Evolutionary conservation across 257 asterid genomes (phyloP).

Genomic region (Scutellaria minor): DNA sequence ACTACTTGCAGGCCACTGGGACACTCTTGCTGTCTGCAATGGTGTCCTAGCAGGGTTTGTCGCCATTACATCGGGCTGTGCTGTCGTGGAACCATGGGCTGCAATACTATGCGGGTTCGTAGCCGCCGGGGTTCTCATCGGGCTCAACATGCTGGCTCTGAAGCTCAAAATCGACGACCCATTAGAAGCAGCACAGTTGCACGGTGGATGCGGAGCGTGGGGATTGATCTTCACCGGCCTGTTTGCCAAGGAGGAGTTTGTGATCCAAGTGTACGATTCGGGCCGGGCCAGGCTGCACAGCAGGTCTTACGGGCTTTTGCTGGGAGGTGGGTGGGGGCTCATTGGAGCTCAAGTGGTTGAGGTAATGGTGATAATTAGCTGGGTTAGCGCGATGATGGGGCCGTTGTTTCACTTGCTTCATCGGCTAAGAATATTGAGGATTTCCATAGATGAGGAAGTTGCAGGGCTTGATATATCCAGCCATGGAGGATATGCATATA

Average conservation of each 20-base stretch:
- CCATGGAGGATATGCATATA: slow-evolving; percentile 72
- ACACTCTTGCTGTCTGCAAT: slow-evolving; percentile 46
- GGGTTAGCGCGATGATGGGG: slow-evolving; percentile 76
- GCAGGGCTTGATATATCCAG: slow-evolving; percentile 71
- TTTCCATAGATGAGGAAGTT: slow-evolving; percentile 59
- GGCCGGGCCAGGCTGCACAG: too few relatives aligned
- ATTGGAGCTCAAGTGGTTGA: slow-evolving; percentile 63
- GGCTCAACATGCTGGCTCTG: slow-evolving; percentile 51
- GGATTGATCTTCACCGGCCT: too few relatives aligned
- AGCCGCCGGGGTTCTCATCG: slow-evolving; percentile 65
- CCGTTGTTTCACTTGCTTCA: slow-evolving; percentile 62
- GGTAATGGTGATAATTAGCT: slow-evolving; percentile 45
- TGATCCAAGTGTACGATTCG: too few relatives aligned
- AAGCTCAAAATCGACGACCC: too few relatives aligned
- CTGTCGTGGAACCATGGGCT: slow-evolving; percentile 77
- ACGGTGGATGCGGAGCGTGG: too few relatives aligned
- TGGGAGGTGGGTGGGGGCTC: slow-evolving; percentile 71
- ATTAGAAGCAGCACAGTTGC: too few relatives aligned
- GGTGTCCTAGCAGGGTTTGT: slow-evolving; percentile 73
- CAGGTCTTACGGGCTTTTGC: too few relatives aligned
- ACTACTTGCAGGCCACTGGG: too few relatives aligned
- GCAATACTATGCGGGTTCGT: slow-evolving; percentile 59
- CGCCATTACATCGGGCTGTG: slow-evolving; percentile 66
- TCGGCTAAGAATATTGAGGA: slow-evolving; percentile 51
- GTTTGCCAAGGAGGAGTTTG: too few relatives aligned